These are phyloP conservation scores for Mycena leptocephala DNA, from an alignment of 768 basidiomycete genomes.

Conservation along the genomic window DNA sequence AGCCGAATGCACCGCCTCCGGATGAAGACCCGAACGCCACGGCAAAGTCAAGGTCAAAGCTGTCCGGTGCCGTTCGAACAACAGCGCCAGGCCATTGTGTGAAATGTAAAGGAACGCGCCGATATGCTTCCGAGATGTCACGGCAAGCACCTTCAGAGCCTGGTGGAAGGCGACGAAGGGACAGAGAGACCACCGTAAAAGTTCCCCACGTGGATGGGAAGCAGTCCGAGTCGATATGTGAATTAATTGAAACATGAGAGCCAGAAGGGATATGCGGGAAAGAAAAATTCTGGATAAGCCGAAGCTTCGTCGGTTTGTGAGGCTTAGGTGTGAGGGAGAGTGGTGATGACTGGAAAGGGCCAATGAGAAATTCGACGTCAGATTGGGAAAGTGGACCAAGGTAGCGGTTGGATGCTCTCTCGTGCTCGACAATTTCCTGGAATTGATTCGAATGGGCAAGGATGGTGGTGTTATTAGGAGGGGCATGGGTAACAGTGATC, in stretches of 20 bases:
- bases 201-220: not conserved
- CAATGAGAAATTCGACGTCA: constrained; percentile 18
- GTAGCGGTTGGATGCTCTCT: constrained; percentile 20
- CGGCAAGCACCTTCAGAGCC: constrained; percentile 53
- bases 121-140: constrained; percentile 59
- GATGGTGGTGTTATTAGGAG: not conserved
- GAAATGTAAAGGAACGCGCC: constrained; percentile 38
- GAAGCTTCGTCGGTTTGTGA: constrained; percentile 26
- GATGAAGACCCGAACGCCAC: constrained; percentile 21
- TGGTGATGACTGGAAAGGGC: constrained; percentile 38
- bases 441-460: not conserved
- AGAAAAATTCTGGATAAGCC: constrained; percentile 39
- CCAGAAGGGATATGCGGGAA: constrained; percentile 22
- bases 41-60: constrained; percentile 20
- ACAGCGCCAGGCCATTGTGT: constrained; percentile 55
- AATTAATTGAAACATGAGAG: not conserved
- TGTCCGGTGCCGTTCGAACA: constrained; percentile 28
- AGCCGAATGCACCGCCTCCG: constrained; percentile 5
- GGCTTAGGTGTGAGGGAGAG: constrained; percentile 41
- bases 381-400: constrained; percentile 26
- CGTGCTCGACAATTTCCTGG: not conserved
- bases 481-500: not conserved
- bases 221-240: not conserved
- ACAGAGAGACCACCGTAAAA: not conserved
- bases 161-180: constrained; percentile 23